These are phyloP conservation scores for Cercospora berteroae DNA, from an alignment of 2,329 filamentous ascomycete genomes.

Conservation along the genomic window DNA sequence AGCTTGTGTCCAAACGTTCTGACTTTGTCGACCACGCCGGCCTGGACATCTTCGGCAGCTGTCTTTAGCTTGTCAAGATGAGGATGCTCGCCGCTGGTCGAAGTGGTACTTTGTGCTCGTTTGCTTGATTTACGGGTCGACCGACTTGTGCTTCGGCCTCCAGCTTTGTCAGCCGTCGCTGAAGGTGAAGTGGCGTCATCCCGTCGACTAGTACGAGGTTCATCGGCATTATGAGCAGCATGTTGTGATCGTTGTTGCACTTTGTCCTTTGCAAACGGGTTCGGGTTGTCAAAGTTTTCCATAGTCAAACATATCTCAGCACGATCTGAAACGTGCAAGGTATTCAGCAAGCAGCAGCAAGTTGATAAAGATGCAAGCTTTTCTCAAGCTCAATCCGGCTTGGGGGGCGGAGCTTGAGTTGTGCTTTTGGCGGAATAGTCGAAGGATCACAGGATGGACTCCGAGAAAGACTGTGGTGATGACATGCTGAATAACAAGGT, in stretches of 20 bases:
- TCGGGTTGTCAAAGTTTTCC: constrained; percentile 16
- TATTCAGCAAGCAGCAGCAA: background rate
- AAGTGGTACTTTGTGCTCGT: background rate
- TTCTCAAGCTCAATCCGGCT: constrained; percentile 2
- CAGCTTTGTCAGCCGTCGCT: background rate
- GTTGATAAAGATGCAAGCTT: constrained; percentile 7
- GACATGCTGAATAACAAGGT: constrained; percentile 13
- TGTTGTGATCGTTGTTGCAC: background rate
- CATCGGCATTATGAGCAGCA: background rate
- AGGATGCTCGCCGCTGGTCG: background rate
- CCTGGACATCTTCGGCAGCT: constrained; percentile 17
- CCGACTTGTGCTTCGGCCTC: constrained; percentile 2
- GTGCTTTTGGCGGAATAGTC: constrained; percentile 3
- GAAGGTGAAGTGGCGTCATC: background rate
- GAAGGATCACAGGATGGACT: background rate
- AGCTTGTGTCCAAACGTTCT: constrained; percentile 14
- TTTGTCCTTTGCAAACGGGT: constrained; percentile 14
- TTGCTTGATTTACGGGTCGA: background rate
- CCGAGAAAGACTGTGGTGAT: background rate
- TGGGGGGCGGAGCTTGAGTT: background rate
- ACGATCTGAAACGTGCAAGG: background rate
- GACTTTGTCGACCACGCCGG: constrained; percentile 21
- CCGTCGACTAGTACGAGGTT: background rate
- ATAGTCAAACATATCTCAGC: constrained; percentile 2
- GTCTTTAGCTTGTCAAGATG: constrained; percentile 19